Percentiles rank a stretch among this genome's conserved stretches.
Evolutionary conservation across 352 stramenopile species (phyloP).

Genomic region (Discostella stelligera): DNA sequence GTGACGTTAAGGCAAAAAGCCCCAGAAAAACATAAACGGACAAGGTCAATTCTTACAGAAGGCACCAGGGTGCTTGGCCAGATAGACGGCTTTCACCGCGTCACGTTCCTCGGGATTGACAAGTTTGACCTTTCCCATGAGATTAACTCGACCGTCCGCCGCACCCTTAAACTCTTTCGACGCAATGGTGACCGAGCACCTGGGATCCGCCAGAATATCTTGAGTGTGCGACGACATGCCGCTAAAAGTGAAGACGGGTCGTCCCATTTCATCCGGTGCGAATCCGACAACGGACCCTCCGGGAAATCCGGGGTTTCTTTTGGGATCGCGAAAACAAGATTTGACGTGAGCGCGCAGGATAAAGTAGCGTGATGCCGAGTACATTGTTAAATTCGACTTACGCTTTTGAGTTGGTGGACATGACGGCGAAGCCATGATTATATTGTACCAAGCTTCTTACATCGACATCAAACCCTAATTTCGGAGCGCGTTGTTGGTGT

Average conservation of each 20-base stretch:
- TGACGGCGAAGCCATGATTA: slow-evolving; percentile 82
- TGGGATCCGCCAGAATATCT: slow-evolving; percentile 74
- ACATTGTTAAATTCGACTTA: slow-evolving; percentile 26
- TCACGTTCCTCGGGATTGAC: slow-evolving; percentile 64
- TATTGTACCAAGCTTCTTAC: slow-evolving; percentile 81
- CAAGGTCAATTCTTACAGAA: no score
- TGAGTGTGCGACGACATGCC: slow-evolving; percentile 79
- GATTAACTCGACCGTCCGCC: slow-evolving; percentile 80
- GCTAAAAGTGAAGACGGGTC: slow-evolving; percentile 81
- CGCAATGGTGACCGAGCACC: slow-evolving; percentile 75
- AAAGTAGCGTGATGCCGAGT: not conserved
- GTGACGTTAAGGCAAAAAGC: no score
- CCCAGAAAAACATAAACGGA: no score
- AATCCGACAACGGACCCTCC: slow-evolving; percentile 82
- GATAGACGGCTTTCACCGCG: slow-evolving; percentile 67
- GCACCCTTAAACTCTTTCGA: slow-evolving; percentile 83
- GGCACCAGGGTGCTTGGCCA: slow-evolving; percentile 76
- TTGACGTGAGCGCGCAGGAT: not conserved
- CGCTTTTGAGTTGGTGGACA: slow-evolving; percentile 81
- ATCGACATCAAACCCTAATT: slow-evolving; percentile 75
- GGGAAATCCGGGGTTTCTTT: slow-evolving; percentile 70
- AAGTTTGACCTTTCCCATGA: slow-evolving; percentile 74
- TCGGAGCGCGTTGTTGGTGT: slow-evolving; percentile 79
- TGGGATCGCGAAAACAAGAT: slow-evolving; percentile 10
- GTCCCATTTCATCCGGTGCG: slow-evolving; percentile 74